phyloP scores from a whole-genome alignment of 768 basidiomycete species.

The Strobilomyces confusus region DNA sequence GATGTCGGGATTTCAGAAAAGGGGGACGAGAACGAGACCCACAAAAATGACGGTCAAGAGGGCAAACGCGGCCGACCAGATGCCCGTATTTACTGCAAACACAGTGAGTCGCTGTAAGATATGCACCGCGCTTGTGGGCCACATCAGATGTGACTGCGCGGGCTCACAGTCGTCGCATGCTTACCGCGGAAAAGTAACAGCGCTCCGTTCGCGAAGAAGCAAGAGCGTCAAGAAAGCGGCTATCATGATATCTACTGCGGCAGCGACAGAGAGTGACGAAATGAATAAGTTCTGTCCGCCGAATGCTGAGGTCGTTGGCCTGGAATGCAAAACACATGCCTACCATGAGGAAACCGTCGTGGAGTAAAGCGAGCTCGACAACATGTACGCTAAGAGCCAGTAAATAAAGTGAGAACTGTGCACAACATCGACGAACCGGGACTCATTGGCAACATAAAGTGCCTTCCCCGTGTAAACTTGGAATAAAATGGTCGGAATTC shows the following conservation, averaged over 20 bases:
- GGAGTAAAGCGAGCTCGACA: neutral
- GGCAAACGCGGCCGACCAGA: neutral
- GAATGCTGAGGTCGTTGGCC: neutral
- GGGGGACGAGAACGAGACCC: neutral
- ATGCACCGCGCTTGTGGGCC: conserved; percentile 1
- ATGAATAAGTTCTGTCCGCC: neutral
- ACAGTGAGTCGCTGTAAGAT: neutral
- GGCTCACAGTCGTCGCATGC: neutral
- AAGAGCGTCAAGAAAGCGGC: conserved; percentile 6
- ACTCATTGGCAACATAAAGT: no score
- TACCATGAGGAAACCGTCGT: neutral
- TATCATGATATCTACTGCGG: conserved; percentile 6
- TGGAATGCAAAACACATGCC: neutral
- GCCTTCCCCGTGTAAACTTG: no score
- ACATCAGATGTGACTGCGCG: neutral
- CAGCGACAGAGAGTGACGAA: neutral
- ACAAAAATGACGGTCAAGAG: neutral
- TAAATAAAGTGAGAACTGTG: neutral
- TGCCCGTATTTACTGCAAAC: no score
- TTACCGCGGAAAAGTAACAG: neutral
- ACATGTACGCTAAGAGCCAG: neutral
- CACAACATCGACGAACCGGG: neutral
- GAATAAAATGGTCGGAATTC: no score
- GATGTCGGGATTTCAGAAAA: neutral
- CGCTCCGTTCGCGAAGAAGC: neutral